Evolutionary conservation across 169 alveolate species (phyloP), one percentile per base, ranked within the genome.

Genomic region (Cryptosporidium parvum): DNA sequence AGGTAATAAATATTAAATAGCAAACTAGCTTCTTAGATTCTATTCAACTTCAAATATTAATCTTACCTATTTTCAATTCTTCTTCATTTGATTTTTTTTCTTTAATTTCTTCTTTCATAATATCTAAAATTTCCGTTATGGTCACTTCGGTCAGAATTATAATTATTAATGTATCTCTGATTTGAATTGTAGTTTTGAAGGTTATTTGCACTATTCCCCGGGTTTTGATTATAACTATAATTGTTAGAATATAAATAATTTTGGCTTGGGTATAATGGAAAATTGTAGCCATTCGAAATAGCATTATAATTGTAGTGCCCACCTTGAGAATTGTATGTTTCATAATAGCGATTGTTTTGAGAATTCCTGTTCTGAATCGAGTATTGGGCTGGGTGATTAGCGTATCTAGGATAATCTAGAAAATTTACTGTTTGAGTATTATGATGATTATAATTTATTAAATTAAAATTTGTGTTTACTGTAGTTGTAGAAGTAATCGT

Each of bases 271-370:
- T 56, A 16, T 21, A 21, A 10, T 23, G 18, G 29, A 0, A 37
- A 56, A 26, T 26, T 56, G 9, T 53, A n/a, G 26, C 10, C 1
- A 21, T 23, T 53, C 5, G 65, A 23, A 12, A 5, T 53, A 53
- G 9, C 65, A 31, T 31, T 31, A 12, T 21, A 16, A 18, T 56
- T 56, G 35, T 56, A 56, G 26, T 56, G 0, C 3, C 37, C 0
- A 10, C 35, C 14, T 56, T 26, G 29, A 2, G 67, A 56, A 26
- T 26, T 26, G 67, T 56, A 21, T 56, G 67, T 23, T 3, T 53
- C n/a, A 37, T 56, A 21, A 56, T 48, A 48, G 31, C n/a, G 68
- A n/a, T 18, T 65, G 33, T 65, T 21, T 65, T 65, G 72, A 65
- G 18, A 14, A 65, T 65, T 65, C 18, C 72, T 18, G 31, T 35